Conservation (phyloP, 192 early-diverging fungal species). For the Jimgerdemannia lactiflua region DNA sequence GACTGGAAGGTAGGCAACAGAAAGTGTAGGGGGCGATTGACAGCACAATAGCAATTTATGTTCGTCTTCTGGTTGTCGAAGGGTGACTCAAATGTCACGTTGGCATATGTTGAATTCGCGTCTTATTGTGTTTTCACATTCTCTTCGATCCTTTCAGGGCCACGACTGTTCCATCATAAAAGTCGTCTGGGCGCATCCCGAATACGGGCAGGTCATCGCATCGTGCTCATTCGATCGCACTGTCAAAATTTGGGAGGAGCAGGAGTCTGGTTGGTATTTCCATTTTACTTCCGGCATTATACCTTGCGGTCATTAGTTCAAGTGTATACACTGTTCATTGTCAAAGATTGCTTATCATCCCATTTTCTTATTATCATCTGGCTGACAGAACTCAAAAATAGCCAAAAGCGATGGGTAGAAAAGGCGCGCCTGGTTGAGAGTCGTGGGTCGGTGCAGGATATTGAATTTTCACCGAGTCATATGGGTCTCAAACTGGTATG, state of each 20-base stretch:
- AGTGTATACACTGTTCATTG: not conserved
- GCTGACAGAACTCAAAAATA: conserved; percentile 46
- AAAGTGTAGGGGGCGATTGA: too few species aligned
- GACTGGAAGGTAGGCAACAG: conserved; percentile 61
- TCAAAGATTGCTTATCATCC: not conserved
- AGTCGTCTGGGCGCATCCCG: conserved; percentile 96
- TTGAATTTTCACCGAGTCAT: conserved; percentile 90
- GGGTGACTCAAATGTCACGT: not conserved
- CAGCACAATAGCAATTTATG: not conserved
- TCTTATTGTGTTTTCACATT: conserved; percentile 2
- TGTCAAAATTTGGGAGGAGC: conserved; percentile 92
- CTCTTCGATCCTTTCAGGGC: conserved; percentile 34
- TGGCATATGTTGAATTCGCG: not conserved
- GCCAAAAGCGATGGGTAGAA: conserved; percentile 66
- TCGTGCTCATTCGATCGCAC: conserved; percentile 91
- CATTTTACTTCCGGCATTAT: not conserved
- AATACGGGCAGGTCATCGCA: conserved; percentile 89
- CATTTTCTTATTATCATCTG: not conserved
- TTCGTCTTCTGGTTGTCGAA: not conserved
- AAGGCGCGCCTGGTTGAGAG: conserved; percentile 62
- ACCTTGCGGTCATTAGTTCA: not conserved
- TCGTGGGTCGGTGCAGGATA: conserved; percentile 74
- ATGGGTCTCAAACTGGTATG: conserved; percentile 72
- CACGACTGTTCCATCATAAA: conserved; percentile 87
- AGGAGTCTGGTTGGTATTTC: conserved; percentile 50